Percentiles rank a stretch among this genome's conserved stretches.
These are phyloP conservation scores for Sporothrix mexicana DNA, from an alignment of 2,329 filamentous ascomycete genomes.

Conservation along the genomic window DNA sequence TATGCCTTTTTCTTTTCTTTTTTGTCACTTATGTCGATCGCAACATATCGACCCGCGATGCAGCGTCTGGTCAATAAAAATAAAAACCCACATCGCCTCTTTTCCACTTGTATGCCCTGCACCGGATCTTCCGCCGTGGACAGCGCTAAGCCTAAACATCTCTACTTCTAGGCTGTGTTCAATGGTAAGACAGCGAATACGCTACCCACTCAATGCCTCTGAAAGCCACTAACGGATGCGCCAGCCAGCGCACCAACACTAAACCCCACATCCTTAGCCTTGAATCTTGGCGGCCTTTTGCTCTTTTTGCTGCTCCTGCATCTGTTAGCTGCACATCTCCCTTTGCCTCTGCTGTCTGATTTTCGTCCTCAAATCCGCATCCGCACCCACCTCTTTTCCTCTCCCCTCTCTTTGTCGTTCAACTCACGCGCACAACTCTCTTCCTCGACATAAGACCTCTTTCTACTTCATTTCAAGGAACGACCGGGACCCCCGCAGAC, in stretches of 20 bases:
- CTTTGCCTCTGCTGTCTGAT: neutral
- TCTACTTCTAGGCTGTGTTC: conserved; percentile 10
- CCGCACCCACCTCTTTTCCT: neutral
- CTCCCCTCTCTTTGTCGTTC: neutral
- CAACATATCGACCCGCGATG: neutral
- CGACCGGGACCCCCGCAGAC: neutral
- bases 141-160: conserved; percentile 18
- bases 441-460: neutral
- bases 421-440: neutral
- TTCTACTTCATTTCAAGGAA: neutral
- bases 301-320: neutral
- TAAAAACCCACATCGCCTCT: neutral
- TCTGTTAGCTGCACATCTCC: neutral
- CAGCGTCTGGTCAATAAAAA: conserved; percentile 1
- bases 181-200: neutral
- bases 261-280: conserved; percentile 28
- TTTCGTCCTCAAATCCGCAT: neutral
- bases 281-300: neutral
- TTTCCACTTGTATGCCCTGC: neutral
- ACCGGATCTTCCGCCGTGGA: conserved; percentile 25
- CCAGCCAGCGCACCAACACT: conserved; percentile 21
- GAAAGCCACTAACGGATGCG: conserved; percentile 4
- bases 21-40: neutral
- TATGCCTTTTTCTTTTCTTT: neutral
- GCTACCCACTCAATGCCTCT: neutral